Base-by-base conservation (phyloP, 352 stramenopile species). In the Nothophytophthora sp. region DNA sequence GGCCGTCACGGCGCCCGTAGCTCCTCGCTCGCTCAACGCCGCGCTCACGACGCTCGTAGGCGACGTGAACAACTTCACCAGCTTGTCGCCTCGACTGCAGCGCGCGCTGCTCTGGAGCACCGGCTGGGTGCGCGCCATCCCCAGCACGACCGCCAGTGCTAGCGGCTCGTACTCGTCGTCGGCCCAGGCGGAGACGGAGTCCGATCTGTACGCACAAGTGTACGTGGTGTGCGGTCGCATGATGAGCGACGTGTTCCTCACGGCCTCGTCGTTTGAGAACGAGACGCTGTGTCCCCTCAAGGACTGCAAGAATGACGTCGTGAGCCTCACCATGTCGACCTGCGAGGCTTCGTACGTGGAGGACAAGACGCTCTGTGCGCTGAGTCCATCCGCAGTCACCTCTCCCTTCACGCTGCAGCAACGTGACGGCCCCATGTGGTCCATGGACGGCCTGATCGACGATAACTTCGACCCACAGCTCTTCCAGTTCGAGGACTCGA, bases 161-260 rank as follows among this genome's bases (percentile, higher is more conserved):
- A 48, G 34, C 1, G 18, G 40, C 37, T 36, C 41, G 4, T 27
- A 50, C 25, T 3, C 35, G 8, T 54, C 50, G 5, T n/a, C n/a
- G n/a, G n/a, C n/a, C n/a, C n/a, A n/a, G n/a, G n/a, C n/a, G n/a
- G n/a, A n/a, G n/a, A n/a, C n/a, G n/a, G n/a, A n/a, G n/a, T n/a
- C n/a, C n/a, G 25, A 15, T 35, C 24, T 56, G 33, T 75, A 75
- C 47, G 35, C 70, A 4, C 63, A 81, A 25, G 64, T 78, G 6
- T 72, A 74, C 44, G 70, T 81, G 23, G 47, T 53, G 7, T 78
- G 70, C 27, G 67, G 55, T 0, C 56, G 53, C 24, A 73, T 55
- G n/a, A 81, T 81, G 67, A 63, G 56, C 40, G 67, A 68, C 47
- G 54, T 71, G 27, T 71, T 81, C 37, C 55, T 54, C n/a, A 24